Percentiles rank a stretch among this genome's conserved stretches.
Evolutionary conservation across 208 protist genomes (phyloP).

Genomic region (Polymyxa betae): DNA sequence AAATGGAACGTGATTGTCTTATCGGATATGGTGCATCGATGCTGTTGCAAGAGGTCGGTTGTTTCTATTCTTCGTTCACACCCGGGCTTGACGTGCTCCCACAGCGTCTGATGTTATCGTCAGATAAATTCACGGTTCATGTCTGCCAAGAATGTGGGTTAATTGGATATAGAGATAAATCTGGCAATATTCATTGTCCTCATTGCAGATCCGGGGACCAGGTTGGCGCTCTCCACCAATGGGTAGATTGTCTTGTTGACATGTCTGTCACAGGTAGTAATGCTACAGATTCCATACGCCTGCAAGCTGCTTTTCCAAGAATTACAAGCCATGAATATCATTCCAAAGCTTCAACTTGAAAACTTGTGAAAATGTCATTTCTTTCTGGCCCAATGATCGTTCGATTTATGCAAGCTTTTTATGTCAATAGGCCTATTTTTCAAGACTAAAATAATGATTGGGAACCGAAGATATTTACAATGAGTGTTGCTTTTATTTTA

Average conservation of each 20-base stretch:
- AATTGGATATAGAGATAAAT: slow-evolving; percentile 18
- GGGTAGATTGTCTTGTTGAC: not conserved
- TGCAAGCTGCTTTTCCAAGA: slow-evolving; percentile 99
- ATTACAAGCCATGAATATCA: slow-evolving; percentile 96
- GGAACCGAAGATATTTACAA: too few relatives aligned
- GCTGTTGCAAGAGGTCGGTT: slow-evolving; percentile 77
- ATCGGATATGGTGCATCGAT: slow-evolving; percentile 78
- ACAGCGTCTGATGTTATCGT: slow-evolving; percentile 95
- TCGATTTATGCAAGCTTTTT: too few relatives aligned
- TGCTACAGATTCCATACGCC: slow-evolving; percentile 97
- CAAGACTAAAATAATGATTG: too few relatives aligned
- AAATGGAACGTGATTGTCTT: slow-evolving; percentile 99
- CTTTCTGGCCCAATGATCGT: too few relatives aligned
- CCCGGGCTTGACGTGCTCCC: slow-evolving; percentile 64
- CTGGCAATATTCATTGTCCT: not conserved
- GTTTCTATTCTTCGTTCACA: not conserved
- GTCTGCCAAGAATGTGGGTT: slow-evolving; percentile 78
- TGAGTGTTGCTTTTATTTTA: too few relatives aligned
- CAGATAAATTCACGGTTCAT: slow-evolving; percentile 92
- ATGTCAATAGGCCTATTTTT: too few relatives aligned
- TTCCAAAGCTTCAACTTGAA: slow-evolving; percentile 53
- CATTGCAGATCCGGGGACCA: slow-evolving; percentile 11
- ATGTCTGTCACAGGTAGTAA: slow-evolving; percentile 63
- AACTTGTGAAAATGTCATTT: slow-evolving; percentile 56
- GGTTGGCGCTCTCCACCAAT: not conserved